Percentiles rank a stretch among this genome's conserved stretches.
phyloP scores from a whole-genome alignment of 2,329 filamentous ascomycete species.

The Achaetomium macrosporum region DNA sequence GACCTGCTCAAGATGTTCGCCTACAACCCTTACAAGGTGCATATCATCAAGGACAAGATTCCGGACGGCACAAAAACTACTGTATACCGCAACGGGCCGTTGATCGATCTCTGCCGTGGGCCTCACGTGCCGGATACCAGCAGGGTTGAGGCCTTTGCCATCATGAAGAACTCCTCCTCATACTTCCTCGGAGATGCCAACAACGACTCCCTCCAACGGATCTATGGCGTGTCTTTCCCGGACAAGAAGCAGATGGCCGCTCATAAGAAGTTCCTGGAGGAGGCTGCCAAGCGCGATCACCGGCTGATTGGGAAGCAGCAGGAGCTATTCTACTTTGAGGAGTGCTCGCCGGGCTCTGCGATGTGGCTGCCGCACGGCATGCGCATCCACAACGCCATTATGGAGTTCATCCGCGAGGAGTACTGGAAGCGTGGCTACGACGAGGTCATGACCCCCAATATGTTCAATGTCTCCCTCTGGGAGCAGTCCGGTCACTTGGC shows the following conservation, averaged over 20 bases:
- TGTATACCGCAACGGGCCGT: slow-evolving; percentile 86
- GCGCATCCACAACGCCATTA: slow-evolving; percentile 85
- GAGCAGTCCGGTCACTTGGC: slow-evolving; percentile 94
- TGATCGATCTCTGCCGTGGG: slow-evolving; percentile 92
- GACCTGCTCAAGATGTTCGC: slow-evolving; percentile 93
- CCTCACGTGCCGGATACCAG: slow-evolving; percentile 92
- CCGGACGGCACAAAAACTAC: slow-evolving; percentile 84
- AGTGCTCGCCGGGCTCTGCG: slow-evolving; percentile 83
- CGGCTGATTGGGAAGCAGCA: slow-evolving; percentile 90
- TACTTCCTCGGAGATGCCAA: slow-evolving; percentile 82
- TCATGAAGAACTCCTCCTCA: slow-evolving; percentile 63
- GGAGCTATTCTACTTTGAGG: slow-evolving; percentile 96
- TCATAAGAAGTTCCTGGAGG: slow-evolving; percentile 91
- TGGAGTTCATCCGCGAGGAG: slow-evolving; percentile 73
- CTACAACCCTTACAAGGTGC: slow-evolving; percentile 97
- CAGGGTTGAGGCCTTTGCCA: slow-evolving; percentile 88
- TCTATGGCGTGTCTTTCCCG: slow-evolving; percentile 91
- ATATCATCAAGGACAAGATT: slow-evolving; percentile 93
- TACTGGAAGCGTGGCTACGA: slow-evolving; percentile 93
- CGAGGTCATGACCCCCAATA: slow-evolving; percentile 92
- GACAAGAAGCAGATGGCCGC: slow-evolving; percentile 93
- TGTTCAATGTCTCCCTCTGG: slow-evolving; percentile 92
- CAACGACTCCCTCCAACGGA: slow-evolving; percentile 92
- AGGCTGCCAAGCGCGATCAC: slow-evolving; percentile 97
- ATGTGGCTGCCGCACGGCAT: slow-evolving; percentile 92